phyloP scores from a whole-genome alignment of 805 yeast genomes.

The Saccharomycopsis vini region DNA sequence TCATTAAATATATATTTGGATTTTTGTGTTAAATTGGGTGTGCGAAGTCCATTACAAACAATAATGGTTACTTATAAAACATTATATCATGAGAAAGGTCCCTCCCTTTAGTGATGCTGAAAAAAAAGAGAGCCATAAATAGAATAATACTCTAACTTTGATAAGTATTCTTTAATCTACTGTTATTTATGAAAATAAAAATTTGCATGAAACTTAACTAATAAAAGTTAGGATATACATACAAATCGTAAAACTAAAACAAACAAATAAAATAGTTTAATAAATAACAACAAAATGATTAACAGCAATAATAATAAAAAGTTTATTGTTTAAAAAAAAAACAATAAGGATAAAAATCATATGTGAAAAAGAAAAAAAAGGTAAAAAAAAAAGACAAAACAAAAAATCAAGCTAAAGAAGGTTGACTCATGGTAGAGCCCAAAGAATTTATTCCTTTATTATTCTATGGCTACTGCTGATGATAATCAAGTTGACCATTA shows the following conservation, averaged over 20 bases:
- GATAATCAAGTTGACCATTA: slow-evolving; percentile 1
- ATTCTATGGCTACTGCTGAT: slow-evolving; percentile 4
- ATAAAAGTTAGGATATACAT: not conserved
- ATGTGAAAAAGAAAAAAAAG: not conserved
- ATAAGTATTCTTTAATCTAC: no score
- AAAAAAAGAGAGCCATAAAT: no score
- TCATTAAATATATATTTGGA: no score
- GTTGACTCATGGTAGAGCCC: not conserved
- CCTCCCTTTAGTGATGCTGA: no score
- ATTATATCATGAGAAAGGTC: no score
- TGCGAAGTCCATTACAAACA: no score
- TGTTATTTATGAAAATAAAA: no score
- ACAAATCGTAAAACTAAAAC: not conserved
- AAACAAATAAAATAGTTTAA: not conserved
- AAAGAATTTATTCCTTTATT: not conserved
- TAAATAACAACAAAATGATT: not conserved
- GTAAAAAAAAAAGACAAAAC: not conserved
- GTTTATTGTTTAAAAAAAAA: not conserved
- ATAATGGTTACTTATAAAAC: no score
- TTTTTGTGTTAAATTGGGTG: no score
- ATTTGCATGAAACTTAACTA: no score
- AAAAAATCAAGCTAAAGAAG: not conserved
- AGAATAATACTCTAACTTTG: no score
- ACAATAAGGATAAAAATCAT: not conserved
- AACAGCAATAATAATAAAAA: slow-evolving; percentile 1